Percentiles rank a stretch among this genome's conserved stretches.
These are phyloP conservation scores for Daldinia grandis DNA, from an alignment of 495 filamentous ascomycete genomes.

Conservation along the genomic window DNA sequence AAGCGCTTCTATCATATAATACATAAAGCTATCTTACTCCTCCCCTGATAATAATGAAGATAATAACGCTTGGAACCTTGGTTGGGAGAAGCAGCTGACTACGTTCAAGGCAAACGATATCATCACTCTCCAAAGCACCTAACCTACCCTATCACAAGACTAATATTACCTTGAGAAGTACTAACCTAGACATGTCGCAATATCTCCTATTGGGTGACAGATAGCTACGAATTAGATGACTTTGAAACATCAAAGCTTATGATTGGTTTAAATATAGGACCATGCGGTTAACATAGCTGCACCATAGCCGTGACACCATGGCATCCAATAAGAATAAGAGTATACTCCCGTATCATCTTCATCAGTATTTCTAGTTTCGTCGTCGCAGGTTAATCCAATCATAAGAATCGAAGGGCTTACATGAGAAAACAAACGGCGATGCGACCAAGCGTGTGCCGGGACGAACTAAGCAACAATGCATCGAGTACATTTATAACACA, in stretches of 20 bases:
- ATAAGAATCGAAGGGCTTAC: background rate
- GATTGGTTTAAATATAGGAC: background rate
- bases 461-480: background rate
- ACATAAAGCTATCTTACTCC: background rate
- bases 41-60: background rate
- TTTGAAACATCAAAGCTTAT: background rate
- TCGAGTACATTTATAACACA: background rate
- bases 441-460: background rate
- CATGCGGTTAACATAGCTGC: background rate
- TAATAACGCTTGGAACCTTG: background rate
- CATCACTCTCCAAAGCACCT: background rate
- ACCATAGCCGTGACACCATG: background rate
- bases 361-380: background rate
- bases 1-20: background rate
- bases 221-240: background rate
- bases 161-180: no score
- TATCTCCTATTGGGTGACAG: background rate
- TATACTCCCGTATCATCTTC: background rate
- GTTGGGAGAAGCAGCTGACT: background rate
- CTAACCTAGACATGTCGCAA: background rate
- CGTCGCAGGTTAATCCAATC: background rate
- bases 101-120: background rate
- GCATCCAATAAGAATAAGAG: background rate
- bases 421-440: background rate
- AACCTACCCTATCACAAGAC: no score